Base-by-base conservation (phyloP, 2,329 filamentous ascomycete genomes). In the Fonsecaea erecta region DNA sequence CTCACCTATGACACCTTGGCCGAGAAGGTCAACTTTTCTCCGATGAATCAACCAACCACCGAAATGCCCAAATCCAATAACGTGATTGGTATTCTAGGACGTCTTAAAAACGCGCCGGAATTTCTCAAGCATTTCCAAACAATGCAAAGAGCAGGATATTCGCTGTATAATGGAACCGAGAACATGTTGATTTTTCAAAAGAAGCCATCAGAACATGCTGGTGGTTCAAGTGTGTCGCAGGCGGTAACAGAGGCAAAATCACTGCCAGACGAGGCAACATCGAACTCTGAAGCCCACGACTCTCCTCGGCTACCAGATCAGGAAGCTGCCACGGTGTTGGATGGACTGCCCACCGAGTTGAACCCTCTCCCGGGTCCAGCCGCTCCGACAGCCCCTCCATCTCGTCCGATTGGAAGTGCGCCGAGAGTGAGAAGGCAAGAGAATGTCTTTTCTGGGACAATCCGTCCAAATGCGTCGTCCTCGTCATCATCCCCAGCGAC, bases 101-200 rank as follows among this genome's bases (percentile, higher is more conserved):
- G 72, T 11, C 69, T 82, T 7, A 74, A 77, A 35, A 75, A 77
- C 28, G 76, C 79, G 2, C 75, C 76, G n/a, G 77, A 76, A 37
- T 81, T 81, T 52, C 67, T 81, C 1, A 75, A 75, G 2, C 75
- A 78, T 61, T 78, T 81, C 40, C 71, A 72, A 4, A 65, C 72
- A 30, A 75, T 81, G 72, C 72, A 77, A 58, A 60, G 70, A 28
- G 74, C 78, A 40, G 80, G 79, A 2, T 81, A 79, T 58, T 77
- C 79, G 16, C 76, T 82, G 40, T 75, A 77, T 11, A 77, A 76
- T 4, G 79, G 79, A 1, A 75, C 75, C 14, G 75, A 75, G 9
- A 74, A 81, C 64, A 74, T 66, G 53, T 65, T 71, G 11, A 60
- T 71, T 21, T 71, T 71, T 56, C 52, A 59, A 34, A 71, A 69